Base-by-base conservation (phyloP, 1,284 basidiomycete species). In the Sporisorium exsertum region DNA sequence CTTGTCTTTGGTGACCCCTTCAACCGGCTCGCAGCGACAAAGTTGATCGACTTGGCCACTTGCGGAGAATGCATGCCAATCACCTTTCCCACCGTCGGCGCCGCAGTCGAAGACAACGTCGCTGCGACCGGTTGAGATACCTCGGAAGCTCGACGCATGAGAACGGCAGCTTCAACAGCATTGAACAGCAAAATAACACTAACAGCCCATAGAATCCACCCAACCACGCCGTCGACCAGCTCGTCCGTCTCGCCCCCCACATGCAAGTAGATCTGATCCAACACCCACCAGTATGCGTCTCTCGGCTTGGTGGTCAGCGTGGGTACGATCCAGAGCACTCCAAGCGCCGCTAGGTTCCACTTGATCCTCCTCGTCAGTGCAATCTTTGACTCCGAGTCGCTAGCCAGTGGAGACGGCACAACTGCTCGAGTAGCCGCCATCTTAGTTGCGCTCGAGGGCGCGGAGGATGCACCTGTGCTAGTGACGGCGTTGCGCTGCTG, bases 1-100 rank as follows among this genome's bases (percentile, higher is more conserved):
- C 74, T 57, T 6, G 74, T 77, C 37, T 77, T 77, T 27, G 74
- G 74, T 3, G 65, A 69, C 10, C 74, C 74, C 37, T 69, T 72
- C 18, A 67, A 26, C 27, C 72, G 12, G 27, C 65, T 69, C 7
- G 72, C 72, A 5, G 72, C 72, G 37, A 74, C 65, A 65, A 74
- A 74, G 61, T 74, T 68, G 65, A 74, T 54, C 24, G 51, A 55
- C 35, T 65, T 74, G n/a, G 63, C 59, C 5, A 65, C 55, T 27
- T 62, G 55, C 0, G 72, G 65, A 3, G 72, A 74, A n/a, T 74
- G 65, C 26, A 74, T 58, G 0, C 72, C 72, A 8, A 68, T 35
- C 42, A 74, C 56, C 9, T 20, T 54, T 4, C 6, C n/a, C 15
- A 5, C 40, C 27, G 24, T 5, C 16, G 32, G 22, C n/a, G 59